Evolutionary conservation across 805 yeast species (phyloP).

Genomic region (Kodamaea fukazawae): DNA sequence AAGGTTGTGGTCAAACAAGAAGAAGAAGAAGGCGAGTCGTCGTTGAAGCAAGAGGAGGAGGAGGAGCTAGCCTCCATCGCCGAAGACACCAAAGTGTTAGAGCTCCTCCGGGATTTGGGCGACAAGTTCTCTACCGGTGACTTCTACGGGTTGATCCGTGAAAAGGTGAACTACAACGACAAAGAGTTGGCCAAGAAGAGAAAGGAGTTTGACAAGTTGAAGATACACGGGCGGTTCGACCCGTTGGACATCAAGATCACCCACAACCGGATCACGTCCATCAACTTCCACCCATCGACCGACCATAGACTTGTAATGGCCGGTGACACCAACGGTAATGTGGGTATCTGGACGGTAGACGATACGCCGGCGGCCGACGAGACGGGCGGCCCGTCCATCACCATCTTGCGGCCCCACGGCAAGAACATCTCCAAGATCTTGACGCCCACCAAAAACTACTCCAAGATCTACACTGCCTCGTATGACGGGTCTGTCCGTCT

Average conservation of each 20-base stretch:
- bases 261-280: slow-evolving; percentile 67
- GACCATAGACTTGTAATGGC: slow-evolving; percentile 66
- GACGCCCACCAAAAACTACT: slow-evolving; percentile 47
- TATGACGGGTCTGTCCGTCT: slow-evolving; percentile 86
- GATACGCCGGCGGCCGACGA: slow-evolving; percentile 27
- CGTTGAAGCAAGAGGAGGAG: slow-evolving; percentile 10
- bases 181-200: slow-evolving; percentile 48
- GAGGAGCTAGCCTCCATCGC: slow-evolving; percentile 15
- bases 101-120: slow-evolving; percentile 39
- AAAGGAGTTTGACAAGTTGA: slow-evolving; percentile 50
- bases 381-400: slow-evolving; percentile 48
- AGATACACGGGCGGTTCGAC: slow-evolving; percentile 53
- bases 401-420: slow-evolving; percentile 72
- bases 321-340: slow-evolving; percentile 84
- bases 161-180: slow-evolving; percentile 23
- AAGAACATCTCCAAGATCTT: slow-evolving; percentile 65
- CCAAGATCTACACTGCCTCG: slow-evolving; percentile 64
- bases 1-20: slow-evolving; percentile 5
- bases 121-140: slow-evolving; percentile 66
- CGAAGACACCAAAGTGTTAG: slow-evolving; percentile 23
- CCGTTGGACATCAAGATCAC: slow-evolving; percentile 73
- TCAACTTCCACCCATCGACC: slow-evolving; percentile 72
- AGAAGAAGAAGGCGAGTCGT: slow-evolving; percentile 7
- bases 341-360: slow-evolving; percentile 86
- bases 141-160: slow-evolving; percentile 53